Base-by-base conservation (phyloP, 2,329 filamentous ascomycete species). In the Botryotinia globosa region DNA sequence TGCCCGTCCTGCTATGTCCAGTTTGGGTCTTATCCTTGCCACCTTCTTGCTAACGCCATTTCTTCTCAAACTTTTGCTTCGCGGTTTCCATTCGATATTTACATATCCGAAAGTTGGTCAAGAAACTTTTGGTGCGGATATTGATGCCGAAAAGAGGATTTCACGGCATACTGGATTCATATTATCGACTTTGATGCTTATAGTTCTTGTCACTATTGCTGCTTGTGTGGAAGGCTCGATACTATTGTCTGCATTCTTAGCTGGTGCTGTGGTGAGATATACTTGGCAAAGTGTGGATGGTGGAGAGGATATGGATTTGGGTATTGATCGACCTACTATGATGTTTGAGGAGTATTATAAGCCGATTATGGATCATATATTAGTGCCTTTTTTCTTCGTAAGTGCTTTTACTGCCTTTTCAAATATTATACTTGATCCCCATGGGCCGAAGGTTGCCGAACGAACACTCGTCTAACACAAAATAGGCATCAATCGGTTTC, bases 371-470 rank as follows among this genome's bases (percentile, higher is more conserved):
- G 72, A 85, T 3, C 81, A 80, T 25, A 83, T 90, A 3, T 79
- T 90, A 2, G 85, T 85, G 29, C 88, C 88, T 0, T 83, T 90
- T 71, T 90, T 90, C 79, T 91, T 91, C 77, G 91, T 88, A 78
- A 80, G 86, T 81, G 1, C 34, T 54, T 25, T 2, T 0, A 42
- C 32, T n/a, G 5, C 18, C 14, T 34, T 48, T n/a, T 16, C 10
- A 18, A 25, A 37, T 16, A 48, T 25, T 18, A 1, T 14, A 25
- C 8, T 16, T 25, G 4, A 65, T 12, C 1, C 2, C 1, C 4
- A 22, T 32, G 14, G n/a, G 4, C 7, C 32, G 29, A 34, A 29
- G 1, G 1, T 42, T 39, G 2, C 25, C 12, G 7, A n/a, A 59
- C 7, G 4, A 42, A 45, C 10, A 48, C 22, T 14, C 25, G 9